These are phyloP conservation scores for Alternaria incomplexa DNA, from an alignment of 2,329 filamentous ascomycete species.

Conservation along the genomic window DNA sequence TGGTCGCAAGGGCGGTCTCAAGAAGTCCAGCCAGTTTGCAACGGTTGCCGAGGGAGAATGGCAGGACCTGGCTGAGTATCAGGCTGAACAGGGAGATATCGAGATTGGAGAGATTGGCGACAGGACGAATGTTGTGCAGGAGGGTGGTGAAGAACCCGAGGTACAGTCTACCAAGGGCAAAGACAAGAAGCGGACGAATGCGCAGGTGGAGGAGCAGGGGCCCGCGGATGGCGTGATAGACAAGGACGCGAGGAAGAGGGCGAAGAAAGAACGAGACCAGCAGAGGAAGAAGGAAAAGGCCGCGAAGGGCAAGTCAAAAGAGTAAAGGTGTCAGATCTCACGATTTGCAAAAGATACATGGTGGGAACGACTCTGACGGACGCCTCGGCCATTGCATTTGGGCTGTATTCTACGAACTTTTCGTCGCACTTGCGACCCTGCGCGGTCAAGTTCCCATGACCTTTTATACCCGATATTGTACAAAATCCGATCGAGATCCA, in stretches of 20 bases:
- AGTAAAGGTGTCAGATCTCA: conserved; percentile 12
- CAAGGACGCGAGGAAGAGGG: conserved; percentile 61
- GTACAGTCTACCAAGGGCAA: conserved; percentile 29
- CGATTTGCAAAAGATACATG: neutral
- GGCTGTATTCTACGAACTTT: conserved; percentile 7
- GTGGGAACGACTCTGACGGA: neutral
- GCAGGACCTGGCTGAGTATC: conserved; percentile 54
- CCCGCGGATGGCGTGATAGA: conserved; percentile 42
- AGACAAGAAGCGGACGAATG: conserved; percentile 41
- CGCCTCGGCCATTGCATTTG: neutral
- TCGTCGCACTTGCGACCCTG: neutral
- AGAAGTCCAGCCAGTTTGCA: conserved; percentile 16
- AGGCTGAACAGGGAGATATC: conserved; percentile 47
- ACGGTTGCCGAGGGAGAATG: conserved; percentile 33
- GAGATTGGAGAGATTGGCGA: conserved; percentile 52
- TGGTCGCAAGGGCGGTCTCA: conserved; percentile 6
- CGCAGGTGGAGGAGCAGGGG: conserved; percentile 14
- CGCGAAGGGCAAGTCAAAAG: conserved; percentile 32
- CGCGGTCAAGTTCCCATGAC: neutral
- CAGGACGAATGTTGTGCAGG: conserved; percentile 37
- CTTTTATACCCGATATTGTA: conserved; percentile 1
- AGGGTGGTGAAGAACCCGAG: conserved; percentile 37
- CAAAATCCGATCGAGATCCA: neutral
- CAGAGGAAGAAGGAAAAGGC: conserved; percentile 50
- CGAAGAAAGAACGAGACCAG: conserved; percentile 61